Evolutionary conservation across 495 filamentous ascomycete genomes (phyloP).

Genomic region (Echria macrotheca): DNA sequence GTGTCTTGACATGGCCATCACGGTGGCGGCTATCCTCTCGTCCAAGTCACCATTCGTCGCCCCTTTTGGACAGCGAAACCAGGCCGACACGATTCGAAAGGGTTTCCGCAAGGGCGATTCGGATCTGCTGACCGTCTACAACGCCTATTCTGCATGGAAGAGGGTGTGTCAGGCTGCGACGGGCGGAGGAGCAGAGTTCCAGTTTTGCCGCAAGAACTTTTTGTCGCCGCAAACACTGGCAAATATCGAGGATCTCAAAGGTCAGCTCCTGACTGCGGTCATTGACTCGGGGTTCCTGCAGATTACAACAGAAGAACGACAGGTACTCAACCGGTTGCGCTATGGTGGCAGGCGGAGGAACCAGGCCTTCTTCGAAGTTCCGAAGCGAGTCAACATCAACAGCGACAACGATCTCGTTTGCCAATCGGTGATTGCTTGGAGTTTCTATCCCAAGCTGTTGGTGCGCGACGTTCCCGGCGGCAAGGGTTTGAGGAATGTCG

Average conservation of each 20-base stretch:
- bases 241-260: constrained; percentile 92
- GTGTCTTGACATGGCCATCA: constrained; percentile 83
- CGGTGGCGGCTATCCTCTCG: constrained; percentile 85
- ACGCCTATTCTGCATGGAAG: constrained; percentile 86
- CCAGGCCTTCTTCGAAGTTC: constrained; percentile 73
- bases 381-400: constrained; percentile 64
- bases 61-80: constrained; percentile 71
- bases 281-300: constrained; percentile 76
- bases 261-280: constrained; percentile 74
- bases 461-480: constrained; percentile 59
- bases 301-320: constrained; percentile 63
- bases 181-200: constrained; percentile 60
- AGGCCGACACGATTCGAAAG: constrained; percentile 69
- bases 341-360: constrained; percentile 47
- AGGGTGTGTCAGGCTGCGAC: constrained; percentile 60
- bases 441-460: constrained; percentile 92
- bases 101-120: constrained; percentile 83
- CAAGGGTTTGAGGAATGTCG: constrained; percentile 83
- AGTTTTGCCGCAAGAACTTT: constrained; percentile 90
- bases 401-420: constrained; percentile 71
- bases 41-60: constrained; percentile 91
- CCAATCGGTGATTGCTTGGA: constrained; percentile 77
- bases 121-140: constrained; percentile 86
- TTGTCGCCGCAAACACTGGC: constrained; percentile 74
- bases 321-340: constrained; percentile 53